Evolutionary conservation across 306 rosid genomes (phyloP), one percentile per base, ranked within the genome.

Genomic region (Hippophae gyantsensis): DNA sequence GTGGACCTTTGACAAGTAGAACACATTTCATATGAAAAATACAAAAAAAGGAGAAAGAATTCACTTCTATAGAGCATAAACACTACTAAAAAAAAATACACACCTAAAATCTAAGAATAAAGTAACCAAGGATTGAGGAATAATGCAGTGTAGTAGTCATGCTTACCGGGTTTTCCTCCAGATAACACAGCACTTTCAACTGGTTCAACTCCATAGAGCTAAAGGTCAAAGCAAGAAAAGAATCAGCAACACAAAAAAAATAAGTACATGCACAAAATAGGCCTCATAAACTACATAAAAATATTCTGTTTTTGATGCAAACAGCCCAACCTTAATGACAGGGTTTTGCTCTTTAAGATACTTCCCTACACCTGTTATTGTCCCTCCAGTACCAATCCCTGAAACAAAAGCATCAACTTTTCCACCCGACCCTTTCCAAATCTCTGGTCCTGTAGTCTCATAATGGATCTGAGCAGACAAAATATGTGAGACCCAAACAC

Each of bases 311-410:
- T 50, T 63, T 14, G 5, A 13, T 70, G 62, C 53, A 70, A 56
- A 58, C 38, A 69, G 14, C 40, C 69, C 43, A 72, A 90, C 97
- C 97, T 84, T 84, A 55, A 90, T 61, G 58, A 74, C 72, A 42
- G 97, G 84, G 73, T 90, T 87, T 60, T 90, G 82, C 70, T 90
- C 97, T 77, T 81, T 87, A 64, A 90, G 83, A 73, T 80, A 90
- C 70, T 75, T 86, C 69, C 97, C 97, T 41, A 79, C 85, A 57
- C 95, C 97, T 11, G 97, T 84, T 67, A 86, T 9, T 6, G 97
- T 90, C 54, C 97, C 97, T 56, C 97, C 97, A 13, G 97, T 90
- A 64, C 97, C 94, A 67, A 86, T 87, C 63, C 95, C 97, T 38
- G 97, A 86, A 68, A 90, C 89, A 64, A 90, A 56, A n/a, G 85